Evolutionary conservation across 2,329 filamentous ascomycete genomes (phyloP), one percentile per base, ranked within the genome.

Genomic region (Fusarium sp.): DNA sequence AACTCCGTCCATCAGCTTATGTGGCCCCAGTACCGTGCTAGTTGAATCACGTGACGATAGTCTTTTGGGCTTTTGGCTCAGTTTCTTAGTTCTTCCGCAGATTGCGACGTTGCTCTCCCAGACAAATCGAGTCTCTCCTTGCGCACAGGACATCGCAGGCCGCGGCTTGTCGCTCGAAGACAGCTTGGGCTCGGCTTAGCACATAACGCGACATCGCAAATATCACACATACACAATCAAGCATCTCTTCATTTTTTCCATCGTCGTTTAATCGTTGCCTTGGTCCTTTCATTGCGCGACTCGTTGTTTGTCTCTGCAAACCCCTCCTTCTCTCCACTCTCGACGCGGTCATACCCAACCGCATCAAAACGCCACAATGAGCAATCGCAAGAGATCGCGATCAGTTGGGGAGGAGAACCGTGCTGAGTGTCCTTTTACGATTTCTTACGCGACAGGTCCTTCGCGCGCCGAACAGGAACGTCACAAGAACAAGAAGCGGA

Each of bases 381-480:
- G 74, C 66, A 69, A 82, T 66, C 80, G 82, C 69, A 88, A 88
- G 78, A 83, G 86, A 69, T 82, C 84, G 62, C 83, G 83, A 71
- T 75, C 80, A 53, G 80, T 83, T 51, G 70, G 77, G 57, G 81
- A 85, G 60, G 85, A 86, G 69, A 82, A 79, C 66, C 81, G 84
- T 67, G 86, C 86, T 72, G 85, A 88, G 68, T 88, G 85, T 64
- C 85, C 85, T 13, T 88, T 87, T 61, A 77, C 75, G 37, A 80
- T 87, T 51, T 66, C 72, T 41, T 72, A 74, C 57, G 69, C 76
- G 59, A 68, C 68, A 25, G 67, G 73, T 13, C 74, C 75, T 18
- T 70, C 73, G 59, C 72, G 70, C 48, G 73, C 71, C 40, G 77
- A 79, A 36, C 67, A 69, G 51, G 74, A 79, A 18, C 75, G 75